Evolutionary conservation across 2,329 filamentous ascomycete species (phyloP), one percentile per base, ranked within the genome.

Genomic region (Alternaria rosae): DNA sequence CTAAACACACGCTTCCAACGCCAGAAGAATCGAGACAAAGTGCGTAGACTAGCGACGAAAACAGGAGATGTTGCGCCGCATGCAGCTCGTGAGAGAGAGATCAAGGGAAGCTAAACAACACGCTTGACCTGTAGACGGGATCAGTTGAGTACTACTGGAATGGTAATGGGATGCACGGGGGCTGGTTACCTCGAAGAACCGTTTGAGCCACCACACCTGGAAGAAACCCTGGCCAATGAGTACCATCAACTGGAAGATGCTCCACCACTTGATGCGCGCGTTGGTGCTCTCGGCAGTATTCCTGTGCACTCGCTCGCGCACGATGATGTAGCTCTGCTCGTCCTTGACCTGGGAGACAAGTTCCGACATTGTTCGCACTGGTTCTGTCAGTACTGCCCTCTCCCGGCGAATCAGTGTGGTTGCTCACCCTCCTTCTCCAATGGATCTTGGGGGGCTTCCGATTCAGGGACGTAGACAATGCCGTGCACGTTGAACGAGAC

Each of bases 231-330:
- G 93, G 74, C 91, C 93, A 69, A 96, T 86, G 66, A 99, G 87
- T 53, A 98, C 89, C 59, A 89, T 87, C 68, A 99, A 89, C 82
- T 99, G 94, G 82, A 98, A 98, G 73, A 98, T 87, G 81, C 95
- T 97, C 95, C 95, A 99, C 95, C 95, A 99, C 86, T 99, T 99
- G 79, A 99, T 95, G 70, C 95, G 88, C 72, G 89, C 88, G 82
- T 99, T 99, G 76, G 95, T 99, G 87, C 94, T 97, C 85, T 99
- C 95, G 68, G 95, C 95, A 10, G 95, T 99, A 85, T 99, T 99
- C 79, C 95, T 89, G 86, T 99, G 95, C 71, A 92, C 97, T 76
- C 95, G 88, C 84, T 99, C 95, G 73, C 95, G 91, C 61, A 98
- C 84, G 66, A 99, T 89, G 76, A 99, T 98, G 84, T 99, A 99